Base-by-base conservation (phyloP, 2,329 filamentous ascomycete species). In the Fulvia fulva region DNA sequence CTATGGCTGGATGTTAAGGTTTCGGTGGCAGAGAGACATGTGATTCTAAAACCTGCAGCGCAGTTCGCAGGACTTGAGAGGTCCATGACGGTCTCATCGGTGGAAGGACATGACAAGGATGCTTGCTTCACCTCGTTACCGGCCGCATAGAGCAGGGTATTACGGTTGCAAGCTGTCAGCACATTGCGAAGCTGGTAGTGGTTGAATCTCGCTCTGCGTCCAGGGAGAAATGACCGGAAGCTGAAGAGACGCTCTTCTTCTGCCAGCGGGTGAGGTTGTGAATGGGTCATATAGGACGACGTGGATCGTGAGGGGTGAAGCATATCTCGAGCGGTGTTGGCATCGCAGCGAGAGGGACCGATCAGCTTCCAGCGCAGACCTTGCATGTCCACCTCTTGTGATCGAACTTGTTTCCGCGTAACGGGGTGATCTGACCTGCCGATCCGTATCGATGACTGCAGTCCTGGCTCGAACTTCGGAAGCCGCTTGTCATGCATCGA, bases 141-240 rank as follows among this genome's bases (percentile, higher is more conserved):
- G 22, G 73, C 71, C 23, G 79, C 77, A 66, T 84, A 86, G 64
- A 81, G 81, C 3, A 85, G 70, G 50, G 83, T 82, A 59, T 82
- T 80, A 43, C 79, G 78, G 12, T 80, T 79, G 8, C 77, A 79
- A 3, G 80, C 78, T 5, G 80, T 80, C 65, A 86, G 74, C 8
- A 83, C 70, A 62, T 85, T 84, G 14, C 83, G 81, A 3, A 86
- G 76, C 64, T 86, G 83, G 62, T 83, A 85, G 67, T 86, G 83
- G 28, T 79, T 76, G 49, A 81, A 77, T n/a, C 74, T 76, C 4
- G 80, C 77, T 55, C 74, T 77, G 61, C 80, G 77, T 11, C 71
- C 71, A 0, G 78, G 71, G 66, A 63, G 57, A 63, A 71, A 75
- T 55, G 55, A 57, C 8, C 62, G 61, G 54, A 71, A 72, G 14